phyloP scores from a whole-genome alignment of 345 rosid species.

The Hypericum androsaemum region DNA sequence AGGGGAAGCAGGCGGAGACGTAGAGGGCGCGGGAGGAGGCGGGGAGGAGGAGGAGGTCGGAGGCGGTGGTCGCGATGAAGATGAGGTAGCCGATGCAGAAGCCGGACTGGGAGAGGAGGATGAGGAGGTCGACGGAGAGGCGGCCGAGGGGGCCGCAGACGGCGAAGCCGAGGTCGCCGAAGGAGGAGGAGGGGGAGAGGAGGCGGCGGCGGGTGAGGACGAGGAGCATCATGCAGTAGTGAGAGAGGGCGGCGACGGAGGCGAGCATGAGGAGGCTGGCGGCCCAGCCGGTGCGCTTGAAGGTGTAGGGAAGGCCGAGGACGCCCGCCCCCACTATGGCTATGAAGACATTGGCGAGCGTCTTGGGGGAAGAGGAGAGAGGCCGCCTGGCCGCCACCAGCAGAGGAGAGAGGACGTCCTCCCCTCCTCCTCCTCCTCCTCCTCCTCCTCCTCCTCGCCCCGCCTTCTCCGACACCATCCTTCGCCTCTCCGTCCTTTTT shows the following conservation, averaged over 20 bases:
- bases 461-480: too few relatives aligned
- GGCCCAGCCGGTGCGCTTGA: constrained; percentile 87
- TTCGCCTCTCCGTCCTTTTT: too few relatives aligned
- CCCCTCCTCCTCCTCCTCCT: too few relatives aligned
- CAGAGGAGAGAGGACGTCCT: too few relatives aligned
- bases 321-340: constrained; percentile 86
- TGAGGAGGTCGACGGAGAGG: constrained; percentile 52
- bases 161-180: constrained; percentile 72
- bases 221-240: constrained; percentile 75
- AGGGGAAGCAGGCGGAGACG: constrained; percentile 6
- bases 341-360: constrained; percentile 84
- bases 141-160: constrained; percentile 70
- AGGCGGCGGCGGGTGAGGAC: constrained; percentile 69
- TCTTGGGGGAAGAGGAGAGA: constrained; percentile 56
- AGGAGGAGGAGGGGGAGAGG: constrained; percentile 37
- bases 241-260: constrained; percentile 46
- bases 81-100: constrained; percentile 81
- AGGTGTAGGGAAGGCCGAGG: constrained; percentile 77
- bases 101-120: constrained; percentile 64
- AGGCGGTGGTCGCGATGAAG: constrained; percentile 54
- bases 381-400: too few relatives aligned
- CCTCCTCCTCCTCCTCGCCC: too few relatives aligned
- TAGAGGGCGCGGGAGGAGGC: neutral
- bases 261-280: constrained; percentile 53
- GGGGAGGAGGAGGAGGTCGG: constrained; percentile 28